Percentiles rank a stretch among this genome's conserved stretches.
These are phyloP conservation scores for Backusella morwellensis DNA, from an alignment of 192 early-diverging fungal species.

Conservation along the genomic window DNA sequence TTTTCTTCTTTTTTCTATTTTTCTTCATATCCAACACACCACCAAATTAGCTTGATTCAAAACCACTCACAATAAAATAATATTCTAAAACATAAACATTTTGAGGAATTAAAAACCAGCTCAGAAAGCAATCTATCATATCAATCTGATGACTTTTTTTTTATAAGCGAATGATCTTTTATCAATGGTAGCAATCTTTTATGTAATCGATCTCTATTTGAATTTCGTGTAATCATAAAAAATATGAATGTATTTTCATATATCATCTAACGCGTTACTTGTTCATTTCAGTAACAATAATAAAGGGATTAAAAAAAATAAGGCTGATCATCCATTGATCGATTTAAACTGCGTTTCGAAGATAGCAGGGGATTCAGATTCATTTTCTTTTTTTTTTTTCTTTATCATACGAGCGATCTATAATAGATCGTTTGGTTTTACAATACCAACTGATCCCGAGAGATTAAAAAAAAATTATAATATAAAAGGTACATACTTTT, in stretches of 20 bases:
- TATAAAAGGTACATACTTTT: constrained; percentile 1
- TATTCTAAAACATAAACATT: neutral
- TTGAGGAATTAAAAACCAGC: neutral
- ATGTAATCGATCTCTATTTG: neutral
- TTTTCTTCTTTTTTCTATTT: neutral
- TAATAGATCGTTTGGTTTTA: constrained; percentile 8
- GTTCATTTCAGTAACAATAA: neutral
- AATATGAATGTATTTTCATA: neutral
- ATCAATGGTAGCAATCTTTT: constrained; percentile 8
- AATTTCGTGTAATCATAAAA: neutral
- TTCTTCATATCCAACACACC: neutral
- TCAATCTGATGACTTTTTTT: constrained; percentile 3
- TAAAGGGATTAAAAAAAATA: neutral
- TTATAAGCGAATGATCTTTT: constrained; percentile 1
- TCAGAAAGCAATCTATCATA: constrained; percentile 1
- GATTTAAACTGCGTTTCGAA: constrained; percentile 6
- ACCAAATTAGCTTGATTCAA: neutral
- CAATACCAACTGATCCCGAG: neutral
- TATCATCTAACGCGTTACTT: neutral
- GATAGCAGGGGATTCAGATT: constrained; percentile 13
- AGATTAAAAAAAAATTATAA: neutral
- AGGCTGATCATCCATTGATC: neutral
- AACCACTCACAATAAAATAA: neutral
- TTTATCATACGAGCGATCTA: constrained; percentile 4
- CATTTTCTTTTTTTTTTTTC: neutral